phyloP scores from a whole-genome alignment of 176 grass and related monocot genomes.

The Eragrostis curvula region DNA sequence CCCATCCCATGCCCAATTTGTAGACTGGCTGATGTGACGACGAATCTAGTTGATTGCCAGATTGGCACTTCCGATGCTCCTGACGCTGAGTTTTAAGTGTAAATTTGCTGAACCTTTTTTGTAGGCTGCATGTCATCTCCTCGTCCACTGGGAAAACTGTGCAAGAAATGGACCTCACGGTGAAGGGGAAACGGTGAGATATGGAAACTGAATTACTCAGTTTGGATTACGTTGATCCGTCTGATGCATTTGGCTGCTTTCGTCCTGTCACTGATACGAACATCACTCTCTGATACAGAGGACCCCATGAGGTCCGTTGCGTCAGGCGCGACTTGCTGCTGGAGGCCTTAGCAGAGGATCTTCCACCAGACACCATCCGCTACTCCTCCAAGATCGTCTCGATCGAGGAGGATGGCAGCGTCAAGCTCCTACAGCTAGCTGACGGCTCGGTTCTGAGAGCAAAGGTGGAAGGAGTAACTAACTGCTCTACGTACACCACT shows the following conservation, averaged over 20 bases:
- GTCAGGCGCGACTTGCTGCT: conserved; percentile 62
- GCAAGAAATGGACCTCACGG: neutral
- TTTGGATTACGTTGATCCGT: neutral
- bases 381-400: conserved; percentile 73
- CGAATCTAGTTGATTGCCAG: too few species aligned
- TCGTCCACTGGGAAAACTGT: conserved; percentile 3
- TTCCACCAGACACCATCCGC: conserved; percentile 63
- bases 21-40: too few species aligned
- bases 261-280: neutral
- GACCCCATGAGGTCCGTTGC: conserved; percentile 47
- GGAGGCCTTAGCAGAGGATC: conserved; percentile 50
- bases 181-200: conserved; percentile 12
- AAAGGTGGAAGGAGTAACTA: conserved; percentile 46
- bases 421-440: conserved; percentile 65
- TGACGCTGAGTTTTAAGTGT: neutral
- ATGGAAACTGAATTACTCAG: neutral
- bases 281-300: conserved; percentile 24
- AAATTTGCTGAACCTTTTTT: neutral
- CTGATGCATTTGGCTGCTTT: neutral
- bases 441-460: conserved; percentile 60
- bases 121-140: conserved; percentile 19
- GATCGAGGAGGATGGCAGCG: conserved; percentile 49
- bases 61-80: too few species aligned
- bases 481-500: neutral
- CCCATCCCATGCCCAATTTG: neutral